Evolutionary conservation across 2,329 filamentous ascomycete species (phyloP), one percentile per base, ranked within the genome.

Genomic region (Aureobasidium sp.): DNA sequence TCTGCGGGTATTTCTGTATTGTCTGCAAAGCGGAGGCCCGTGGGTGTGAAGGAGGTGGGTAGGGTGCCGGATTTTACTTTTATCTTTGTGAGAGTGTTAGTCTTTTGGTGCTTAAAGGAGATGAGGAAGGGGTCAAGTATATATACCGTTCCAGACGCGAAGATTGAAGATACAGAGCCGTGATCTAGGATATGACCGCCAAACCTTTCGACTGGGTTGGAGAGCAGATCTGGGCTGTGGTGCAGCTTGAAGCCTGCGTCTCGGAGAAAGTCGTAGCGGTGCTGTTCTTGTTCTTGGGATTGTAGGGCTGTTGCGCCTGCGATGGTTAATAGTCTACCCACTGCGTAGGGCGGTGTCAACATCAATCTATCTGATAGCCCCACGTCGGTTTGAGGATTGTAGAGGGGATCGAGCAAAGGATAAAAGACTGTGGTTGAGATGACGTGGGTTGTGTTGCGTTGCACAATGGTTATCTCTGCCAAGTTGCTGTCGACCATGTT

Each of bases 391-490:
- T 58, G 27, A 1, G 31, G 44, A n/a, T 62, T 62, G 48, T 67
- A 71, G 70, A 75, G 39, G 9, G 29, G 29, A 14, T 57, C 53
- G n/a, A 45, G 29, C 6, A 57, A 25, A 14, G 53, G 41, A 12
- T 45, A 57, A 17, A 57, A 39, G 17, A 57, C 41, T 22, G 15
- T 45, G 17, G 53, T 31, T 11, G 53, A 57, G 1, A 57, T 34
- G 41, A 57, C 39, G 22, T 47, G 57, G 5, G 79, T 81, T 9
- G 69, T 72, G 49, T 68, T 72, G 34, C 79, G 74, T 64, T 81
- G 79, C 0, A 81, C 67, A 66, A 81, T 77, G 14, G 78, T 81
- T n/a, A 77, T 68, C 15, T 76, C 73, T 34, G 74, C 70, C 55
- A 76, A 65, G 4, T 74, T 74, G 7, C 74, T 74, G 25, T 75